These are phyloP conservation scores for Prunus dulcis DNA, from an alignment of 306 rosid species.

Conservation along the genomic window DNA sequence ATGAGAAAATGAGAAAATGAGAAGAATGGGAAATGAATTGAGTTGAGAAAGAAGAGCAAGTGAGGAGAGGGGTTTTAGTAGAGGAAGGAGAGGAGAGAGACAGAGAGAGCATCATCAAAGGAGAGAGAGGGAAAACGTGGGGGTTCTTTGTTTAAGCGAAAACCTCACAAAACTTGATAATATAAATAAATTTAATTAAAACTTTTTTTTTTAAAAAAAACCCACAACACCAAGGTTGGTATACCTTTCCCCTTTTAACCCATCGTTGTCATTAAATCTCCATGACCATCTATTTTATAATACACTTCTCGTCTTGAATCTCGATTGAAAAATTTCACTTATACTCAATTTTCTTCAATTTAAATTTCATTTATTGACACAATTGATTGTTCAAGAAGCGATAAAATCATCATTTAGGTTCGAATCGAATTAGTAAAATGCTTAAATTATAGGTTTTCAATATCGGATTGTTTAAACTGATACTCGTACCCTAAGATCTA, in stretches of 20 bases:
- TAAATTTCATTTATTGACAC: no score
- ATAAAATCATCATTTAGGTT: no score
- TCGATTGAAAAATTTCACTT: no score
- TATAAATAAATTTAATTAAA: no score
- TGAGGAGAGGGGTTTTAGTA: conserved; percentile 24
- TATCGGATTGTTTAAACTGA: no score
- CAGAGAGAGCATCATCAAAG: neutral
- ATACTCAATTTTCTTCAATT: no score
- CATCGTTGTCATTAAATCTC: neutral
- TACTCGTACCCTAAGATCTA: no score
- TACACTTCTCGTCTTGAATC: no score
- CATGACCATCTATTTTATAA: neutral
- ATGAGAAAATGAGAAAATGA: conserved; percentile 6
- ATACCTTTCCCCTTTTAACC: neutral
- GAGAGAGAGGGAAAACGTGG: neutral
- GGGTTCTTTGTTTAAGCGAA: neutral
- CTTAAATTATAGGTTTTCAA: no score
- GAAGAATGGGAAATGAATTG: neutral
- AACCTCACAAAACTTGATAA: neutral
- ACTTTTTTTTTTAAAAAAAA: no score
- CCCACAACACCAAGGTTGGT: neutral
- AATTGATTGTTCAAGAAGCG: no score
- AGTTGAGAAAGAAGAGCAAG: neutral
- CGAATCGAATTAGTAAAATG: no score
- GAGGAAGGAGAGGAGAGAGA: neutral